phyloP scores from a whole-genome alignment of 768 basidiomycete species.

The Leccinellum luteum region DNA sequence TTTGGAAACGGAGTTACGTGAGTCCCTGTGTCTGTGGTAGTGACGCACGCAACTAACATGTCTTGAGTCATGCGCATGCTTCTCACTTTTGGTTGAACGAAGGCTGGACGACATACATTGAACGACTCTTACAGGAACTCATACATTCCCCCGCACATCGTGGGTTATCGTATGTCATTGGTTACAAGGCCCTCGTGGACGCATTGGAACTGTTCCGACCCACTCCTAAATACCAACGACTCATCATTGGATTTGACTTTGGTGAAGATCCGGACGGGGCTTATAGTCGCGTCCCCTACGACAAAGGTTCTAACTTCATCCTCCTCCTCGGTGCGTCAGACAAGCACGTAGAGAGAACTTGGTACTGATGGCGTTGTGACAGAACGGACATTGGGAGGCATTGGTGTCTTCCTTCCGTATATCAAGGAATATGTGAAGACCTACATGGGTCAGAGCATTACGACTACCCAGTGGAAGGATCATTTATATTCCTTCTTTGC shows the following conservation, averaged over 20 bases:
- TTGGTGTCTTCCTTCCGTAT: slow-evolving; percentile 56
- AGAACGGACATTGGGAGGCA: slow-evolving; percentile 56
- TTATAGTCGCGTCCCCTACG: slow-evolving; percentile 76
- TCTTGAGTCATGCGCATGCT: slow-evolving; percentile 59
- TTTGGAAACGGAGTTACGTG: slow-evolving; percentile 90
- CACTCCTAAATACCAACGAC: slow-evolving; percentile 68
- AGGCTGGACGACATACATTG: slow-evolving; percentile 94
- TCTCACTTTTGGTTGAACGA: slow-evolving; percentile 90
- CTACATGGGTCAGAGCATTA: slow-evolving; percentile 55
- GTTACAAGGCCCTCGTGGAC: slow-evolving; percentile 67
- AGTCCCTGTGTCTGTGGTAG: slow-evolving; percentile 20
- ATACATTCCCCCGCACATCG: slow-evolving; percentile 74
- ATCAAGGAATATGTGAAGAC: slow-evolving; percentile 53
- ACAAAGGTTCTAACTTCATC: slow-evolving; percentile 88
- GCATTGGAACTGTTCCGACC: slow-evolving; percentile 60
- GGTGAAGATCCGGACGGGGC: slow-evolving; percentile 81
- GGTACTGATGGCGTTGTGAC: background rate
- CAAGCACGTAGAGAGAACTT: no score
- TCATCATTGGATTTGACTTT: slow-evolving; percentile 70
- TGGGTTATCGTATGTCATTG: slow-evolving; percentile 78
- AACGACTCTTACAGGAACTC: slow-evolving; percentile 70
- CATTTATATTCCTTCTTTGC: slow-evolving; percentile 55
- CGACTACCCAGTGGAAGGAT: slow-evolving; percentile 54
- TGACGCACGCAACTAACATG: background rate
- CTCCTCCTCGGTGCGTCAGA: slow-evolving; percentile 63